These are phyloP conservation scores for Pichia sp. DNA, from an alignment of 1,139 yeast species.

Conservation along the genomic window DNA sequence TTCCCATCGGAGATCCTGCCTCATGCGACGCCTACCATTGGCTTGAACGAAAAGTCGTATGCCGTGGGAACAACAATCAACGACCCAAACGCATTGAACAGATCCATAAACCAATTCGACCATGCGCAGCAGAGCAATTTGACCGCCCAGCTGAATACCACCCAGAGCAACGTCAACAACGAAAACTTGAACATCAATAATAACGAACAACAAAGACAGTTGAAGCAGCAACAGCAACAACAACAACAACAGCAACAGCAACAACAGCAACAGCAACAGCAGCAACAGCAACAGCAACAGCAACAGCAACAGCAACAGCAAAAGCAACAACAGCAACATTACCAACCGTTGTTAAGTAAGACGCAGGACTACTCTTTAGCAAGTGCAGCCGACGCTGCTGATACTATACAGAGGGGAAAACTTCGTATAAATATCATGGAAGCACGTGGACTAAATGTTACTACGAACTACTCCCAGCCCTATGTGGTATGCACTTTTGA, in stretches of 20 bases:
- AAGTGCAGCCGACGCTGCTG: conserved; percentile 22
- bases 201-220: background rate
- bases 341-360: conserved; percentile 2
- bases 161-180: conserved; percentile 1
- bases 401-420: conserved; percentile 66
- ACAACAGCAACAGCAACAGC: conserved; percentile 31
- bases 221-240: conserved; percentile 18
- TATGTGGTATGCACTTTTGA: conserved; percentile 93
- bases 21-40: conserved; percentile 59
- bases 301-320: conserved; percentile 18
- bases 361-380: conserved; percentile 15
- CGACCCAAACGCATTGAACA: conserved; percentile 28
- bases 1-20: conserved; percentile 35
- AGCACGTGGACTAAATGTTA: conserved; percentile 62
- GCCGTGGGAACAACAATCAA: conserved; percentile 65
- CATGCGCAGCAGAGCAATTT: conserved; percentile 25
- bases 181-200: conserved; percentile 5
- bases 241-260: background rate
- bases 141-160: conserved; percentile 25
- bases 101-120: conserved; percentile 28
- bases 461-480: conserved; percentile 58
- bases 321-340: conserved; percentile 31
- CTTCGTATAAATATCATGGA: conserved; percentile 75
- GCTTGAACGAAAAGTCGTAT: conserved; percentile 55
- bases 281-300: conserved; percentile 21